These are phyloP conservation scores for Ustilago lituana DNA, from an alignment of 1,284 basidiomycete genomes.

Conservation along the genomic window DNA sequence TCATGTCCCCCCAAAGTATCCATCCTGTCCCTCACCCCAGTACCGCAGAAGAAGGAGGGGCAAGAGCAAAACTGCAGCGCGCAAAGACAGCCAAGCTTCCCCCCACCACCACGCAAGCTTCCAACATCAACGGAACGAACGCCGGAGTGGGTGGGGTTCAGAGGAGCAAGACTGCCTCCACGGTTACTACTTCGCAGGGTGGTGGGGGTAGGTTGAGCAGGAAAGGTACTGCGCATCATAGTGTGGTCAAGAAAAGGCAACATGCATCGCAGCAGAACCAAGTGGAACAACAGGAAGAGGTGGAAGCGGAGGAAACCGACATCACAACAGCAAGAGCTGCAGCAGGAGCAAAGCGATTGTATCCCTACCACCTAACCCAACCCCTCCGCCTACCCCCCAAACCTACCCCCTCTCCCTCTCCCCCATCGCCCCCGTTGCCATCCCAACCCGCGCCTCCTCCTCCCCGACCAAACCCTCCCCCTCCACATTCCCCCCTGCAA, in stretches of 20 bases:
- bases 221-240: slow-evolving; percentile 22
- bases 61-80: slow-evolving; percentile 28
- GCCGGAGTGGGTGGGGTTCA: background rate
- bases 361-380: slow-evolving; percentile 12
- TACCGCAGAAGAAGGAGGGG: background rate
- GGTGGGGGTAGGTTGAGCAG: slow-evolving; percentile 4
- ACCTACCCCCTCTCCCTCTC: slow-evolving; percentile 11
- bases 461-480: slow-evolving; percentile 11
- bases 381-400: slow-evolving; percentile 13
- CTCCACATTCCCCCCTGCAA: slow-evolving; percentile 3
- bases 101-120: too few relatives aligned
- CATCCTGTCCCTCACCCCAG: background rate
- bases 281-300: too few relatives aligned
- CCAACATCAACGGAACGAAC: background rate
- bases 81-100: slow-evolving; percentile 24
- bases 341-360: too few relatives aligned
- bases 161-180: slow-evolving; percentile 30
- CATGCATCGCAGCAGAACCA: too few relatives aligned
- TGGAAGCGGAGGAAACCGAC: too few relatives aligned
- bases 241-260: background rate
- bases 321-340: too few relatives aligned
- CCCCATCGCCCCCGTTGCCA: slow-evolving; percentile 2
- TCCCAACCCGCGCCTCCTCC: slow-evolving; percentile 19
- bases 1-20: slow-evolving; percentile 5
- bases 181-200: background rate